Conservation (phyloP, 1,284 basidiomycete genomes). For the Porodaedalea pini region DNA sequence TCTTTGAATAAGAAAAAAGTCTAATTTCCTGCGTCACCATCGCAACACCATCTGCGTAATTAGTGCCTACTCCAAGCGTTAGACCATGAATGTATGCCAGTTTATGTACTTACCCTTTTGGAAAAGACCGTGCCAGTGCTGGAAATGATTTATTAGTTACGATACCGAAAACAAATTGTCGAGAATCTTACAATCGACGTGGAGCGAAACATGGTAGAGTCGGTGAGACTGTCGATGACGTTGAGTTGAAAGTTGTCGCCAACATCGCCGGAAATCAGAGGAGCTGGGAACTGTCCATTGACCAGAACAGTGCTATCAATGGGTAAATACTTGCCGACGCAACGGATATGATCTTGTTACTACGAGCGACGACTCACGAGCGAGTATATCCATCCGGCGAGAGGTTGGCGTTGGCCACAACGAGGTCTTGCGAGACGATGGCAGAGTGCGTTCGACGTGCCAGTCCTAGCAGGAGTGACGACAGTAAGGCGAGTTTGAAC, state of each 20-base stretch:
- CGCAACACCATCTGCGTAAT: constrained; percentile 38
- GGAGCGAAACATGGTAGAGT: constrained; percentile 27
- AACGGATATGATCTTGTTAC: background rate
- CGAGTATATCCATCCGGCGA: constrained; percentile 32
- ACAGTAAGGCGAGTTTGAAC: background rate
- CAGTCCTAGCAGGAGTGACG: constrained; percentile 4
- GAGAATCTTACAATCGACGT: constrained; percentile 28
- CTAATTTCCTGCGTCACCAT: constrained; percentile 27
- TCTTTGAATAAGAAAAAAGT: background rate
- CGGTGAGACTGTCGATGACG: constrained; percentile 24
- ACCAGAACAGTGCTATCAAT: constrained; percentile 19
- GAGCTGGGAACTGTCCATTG: constrained; percentile 24
- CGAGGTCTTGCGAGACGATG: constrained; percentile 17
- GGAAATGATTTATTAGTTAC: constrained; percentile 28
- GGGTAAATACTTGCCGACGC: background rate
- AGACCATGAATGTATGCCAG: background rate
- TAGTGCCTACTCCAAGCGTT: background rate
- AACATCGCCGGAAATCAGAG: constrained; percentile 23
- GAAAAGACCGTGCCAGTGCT: constrained; percentile 52
- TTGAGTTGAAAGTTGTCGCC: constrained; percentile 23
- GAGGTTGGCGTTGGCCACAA: constrained; percentile 20
- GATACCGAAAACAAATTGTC: constrained; percentile 4
- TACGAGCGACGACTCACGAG: constrained; percentile 25
- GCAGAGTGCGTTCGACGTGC: constrained; percentile 3
- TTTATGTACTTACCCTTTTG: constrained; percentile 32